A percentile compares a stretch with the other conserved stretches of the same genome.
Conservation (phyloP, 805 yeast genomes). For the Wickerhamiella siamensis region DNA sequence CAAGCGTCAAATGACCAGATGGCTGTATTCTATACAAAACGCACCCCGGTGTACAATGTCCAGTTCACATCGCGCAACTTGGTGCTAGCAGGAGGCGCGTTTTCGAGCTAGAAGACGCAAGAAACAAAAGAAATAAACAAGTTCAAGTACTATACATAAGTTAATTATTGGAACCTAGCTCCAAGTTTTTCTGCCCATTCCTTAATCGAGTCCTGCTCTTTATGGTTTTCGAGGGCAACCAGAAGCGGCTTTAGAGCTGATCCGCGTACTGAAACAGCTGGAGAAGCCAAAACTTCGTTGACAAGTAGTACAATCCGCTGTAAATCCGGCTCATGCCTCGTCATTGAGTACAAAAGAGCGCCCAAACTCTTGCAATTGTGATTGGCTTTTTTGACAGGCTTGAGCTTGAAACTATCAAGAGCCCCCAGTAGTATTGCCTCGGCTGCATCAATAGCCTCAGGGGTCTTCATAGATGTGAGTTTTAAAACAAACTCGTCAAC, state of each 20-base stretch:
- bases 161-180: slow-evolving; percentile 8
- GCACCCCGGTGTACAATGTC: slow-evolving; percentile 86
- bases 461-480: slow-evolving; percentile 8
- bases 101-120: slow-evolving; percentile 28
- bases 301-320: slow-evolving; percentile 15
- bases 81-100: slow-evolving; percentile 88
- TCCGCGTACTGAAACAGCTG: slow-evolving; percentile 5
- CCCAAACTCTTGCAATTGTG: slow-evolving; percentile 10
- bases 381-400: slow-evolving; percentile 7
- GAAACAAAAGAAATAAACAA: neutral
- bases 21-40: slow-evolving; percentile 86
- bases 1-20: slow-evolving; percentile 80
- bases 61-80: slow-evolving; percentile 83
- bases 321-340: slow-evolving; percentile 2
- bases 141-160: slow-evolving; percentile 3
- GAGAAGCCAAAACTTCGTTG: slow-evolving; percentile 2
- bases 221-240: neutral
- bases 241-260: slow-evolving; percentile 8
- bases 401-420: slow-evolving; percentile 7
- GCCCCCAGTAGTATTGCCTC: slow-evolving; percentile 13
- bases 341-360: slow-evolving; percentile 9
- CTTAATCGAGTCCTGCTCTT: neutral
- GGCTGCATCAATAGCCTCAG: slow-evolving; percentile 12
- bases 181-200: neutral
- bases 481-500: slow-evolving; percentile 18